Base-by-base conservation (phyloP, 2,329 filamentous ascomycete genomes). In the Apiospora aurea region DNA sequence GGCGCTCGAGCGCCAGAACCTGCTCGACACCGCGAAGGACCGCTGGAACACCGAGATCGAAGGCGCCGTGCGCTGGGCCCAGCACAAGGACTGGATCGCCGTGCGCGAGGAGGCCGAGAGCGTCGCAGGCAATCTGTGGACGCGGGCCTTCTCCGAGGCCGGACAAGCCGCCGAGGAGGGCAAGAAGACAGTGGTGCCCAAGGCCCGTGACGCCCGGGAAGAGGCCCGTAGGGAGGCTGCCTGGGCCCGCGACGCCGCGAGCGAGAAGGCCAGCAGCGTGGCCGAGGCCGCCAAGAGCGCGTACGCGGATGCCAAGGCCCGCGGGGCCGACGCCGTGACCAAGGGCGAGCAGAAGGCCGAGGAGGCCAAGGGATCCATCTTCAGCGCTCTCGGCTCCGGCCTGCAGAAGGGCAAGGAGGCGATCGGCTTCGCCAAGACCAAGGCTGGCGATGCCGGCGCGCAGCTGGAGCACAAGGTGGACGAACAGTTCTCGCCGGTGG, bases 21-120 rank as follows among this genome's bases (percentile, higher is more conserved):
- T 93, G 69, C 79, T 90, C 70, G 92, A 95, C 79, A 85, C 89
- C 47, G 86, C 91, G 77, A 96, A 96, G 84, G 91, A 93, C 78
- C 86, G 89, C 73, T 96, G 93, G 93, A 96, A 96, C 81, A 82
- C 87, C 69, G 93, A 96, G 81, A 82, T 96, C 47, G 88, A 92
- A 80, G 85, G 86, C 73, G 87, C 91, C 69, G 91, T 93, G 71
- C 86, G 85, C 72, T 92, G 89, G 87, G 88, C 90, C 71, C 90
- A 94, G 82, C 86, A 83, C 46, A 90, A 88, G 73, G 89, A 93
- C 80, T 94, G 91, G 92, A 82, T 85, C 68, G 86, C 86, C 70
- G 86, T 91, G 70, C 87, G 90, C 70, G 88, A 92, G 74, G 85
- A 83, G 2, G 82, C 90, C 75, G 90, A 92, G 80, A 83, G 83